Conservation (phyloP, 257 asterid genomes). For the Solanum medicagineum region DNA sequence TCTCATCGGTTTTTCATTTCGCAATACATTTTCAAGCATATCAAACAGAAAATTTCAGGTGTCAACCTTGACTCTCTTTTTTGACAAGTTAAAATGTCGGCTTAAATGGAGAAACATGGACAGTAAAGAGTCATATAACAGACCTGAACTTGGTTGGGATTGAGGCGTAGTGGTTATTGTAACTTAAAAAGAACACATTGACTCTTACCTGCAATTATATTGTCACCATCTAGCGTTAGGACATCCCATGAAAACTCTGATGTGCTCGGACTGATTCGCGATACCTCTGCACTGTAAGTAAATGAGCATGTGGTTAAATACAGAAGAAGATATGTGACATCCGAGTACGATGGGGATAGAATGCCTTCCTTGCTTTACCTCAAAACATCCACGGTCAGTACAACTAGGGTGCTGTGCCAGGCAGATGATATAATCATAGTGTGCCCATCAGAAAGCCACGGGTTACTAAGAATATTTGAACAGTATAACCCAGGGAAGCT, state of each 20-base stretch:
- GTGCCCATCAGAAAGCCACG: conserved; percentile 89
- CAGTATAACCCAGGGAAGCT: conserved; percentile 80
- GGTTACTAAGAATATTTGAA: conserved; percentile 38
- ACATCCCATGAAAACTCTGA: conserved; percentile 63
- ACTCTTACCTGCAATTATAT: conserved; percentile 56
- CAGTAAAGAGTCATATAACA: background rate
- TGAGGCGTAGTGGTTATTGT: background rate
- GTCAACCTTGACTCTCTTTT: background rate
- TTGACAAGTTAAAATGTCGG: background rate
- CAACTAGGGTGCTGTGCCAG: conserved; percentile 64
- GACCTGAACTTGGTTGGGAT: background rate
- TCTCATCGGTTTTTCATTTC: background rate
- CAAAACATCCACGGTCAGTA: conserved; percentile 45
- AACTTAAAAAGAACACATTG: background rate
- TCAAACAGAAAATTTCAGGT: background rate
- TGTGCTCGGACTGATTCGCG: conserved; percentile 49
- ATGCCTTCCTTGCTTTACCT: conserved; percentile 29
- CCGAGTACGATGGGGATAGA: background rate
- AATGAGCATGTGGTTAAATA: background rate
- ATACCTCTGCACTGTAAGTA: conserved; percentile 56
- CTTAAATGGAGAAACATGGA: background rate
- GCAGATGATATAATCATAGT: conserved; percentile 60
- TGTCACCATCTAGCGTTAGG: conserved; percentile 61
- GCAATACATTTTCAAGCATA: background rate
- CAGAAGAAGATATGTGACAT: background rate